These are phyloP conservation scores for Daldinia concentrica DNA, from an alignment of 495 filamentous ascomycete genomes.

Conservation along the genomic window DNA sequence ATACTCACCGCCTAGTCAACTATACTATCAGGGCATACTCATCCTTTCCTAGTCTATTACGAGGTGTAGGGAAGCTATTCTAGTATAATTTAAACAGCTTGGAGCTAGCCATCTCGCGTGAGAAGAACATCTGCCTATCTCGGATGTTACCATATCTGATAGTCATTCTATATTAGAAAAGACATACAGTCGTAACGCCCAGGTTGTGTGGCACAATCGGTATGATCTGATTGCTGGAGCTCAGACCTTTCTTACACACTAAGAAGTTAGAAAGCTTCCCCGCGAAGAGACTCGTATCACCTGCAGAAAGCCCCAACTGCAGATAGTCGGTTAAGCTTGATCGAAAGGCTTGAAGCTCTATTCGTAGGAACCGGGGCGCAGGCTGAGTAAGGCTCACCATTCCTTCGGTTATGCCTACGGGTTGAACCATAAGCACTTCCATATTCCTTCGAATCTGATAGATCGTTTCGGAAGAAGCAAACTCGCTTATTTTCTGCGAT, in stretches of 20 bases:
- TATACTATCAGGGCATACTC: not conserved
- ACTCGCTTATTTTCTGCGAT: not conserved
- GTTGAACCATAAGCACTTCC: not conserved
- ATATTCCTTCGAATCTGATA: not conserved
- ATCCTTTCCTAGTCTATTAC: not conserved
- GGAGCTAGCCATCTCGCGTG: not conserved
- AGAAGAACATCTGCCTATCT: not conserved
- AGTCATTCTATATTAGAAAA: not conserved
- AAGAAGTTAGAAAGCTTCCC: not conserved
- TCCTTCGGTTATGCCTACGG: not conserved
- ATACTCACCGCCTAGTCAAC: not conserved
- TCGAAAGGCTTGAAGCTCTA: not conserved
- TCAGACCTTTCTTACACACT: not conserved
- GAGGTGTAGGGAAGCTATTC: not conserved
- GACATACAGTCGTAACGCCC: not conserved
- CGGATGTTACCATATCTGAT: not conserved
- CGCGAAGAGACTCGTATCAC: not conserved
- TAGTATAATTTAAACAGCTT: not conserved
- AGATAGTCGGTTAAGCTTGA: not conserved
- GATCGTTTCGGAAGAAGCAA: not conserved
- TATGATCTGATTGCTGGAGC: not conserved
- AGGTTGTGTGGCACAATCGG: not conserved
- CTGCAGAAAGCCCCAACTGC: not conserved
- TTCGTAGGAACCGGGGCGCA: not conserved
- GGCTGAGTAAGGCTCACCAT: constrained; percentile 20